Evolutionary conservation across 2,329 filamentous ascomycete genomes (phyloP).

Genomic region (Blastomyces gilchristii): DNA sequence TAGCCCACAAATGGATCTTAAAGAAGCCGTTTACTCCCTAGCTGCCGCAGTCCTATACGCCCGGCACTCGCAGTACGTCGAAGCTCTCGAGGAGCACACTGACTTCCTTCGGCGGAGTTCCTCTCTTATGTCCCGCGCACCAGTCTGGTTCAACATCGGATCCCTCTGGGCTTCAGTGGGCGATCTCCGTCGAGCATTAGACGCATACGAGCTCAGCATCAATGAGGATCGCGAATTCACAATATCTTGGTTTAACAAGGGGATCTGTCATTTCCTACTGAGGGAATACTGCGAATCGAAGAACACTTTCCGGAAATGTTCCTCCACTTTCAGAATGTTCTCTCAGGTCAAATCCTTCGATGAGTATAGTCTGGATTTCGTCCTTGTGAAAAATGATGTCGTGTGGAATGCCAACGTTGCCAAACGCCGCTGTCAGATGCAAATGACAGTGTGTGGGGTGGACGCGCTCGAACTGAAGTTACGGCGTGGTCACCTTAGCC

Average conservation of each 20-base stretch:
- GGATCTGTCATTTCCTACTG: conserved; percentile 2
- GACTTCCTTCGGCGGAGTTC: conserved; percentile 4
- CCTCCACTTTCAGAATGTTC: background rate
- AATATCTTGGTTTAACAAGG: conserved; percentile 8
- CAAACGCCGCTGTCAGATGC: background rate
- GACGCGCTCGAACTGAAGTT: background rate
- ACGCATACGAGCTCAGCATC: conserved; percentile 9
- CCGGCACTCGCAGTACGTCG: conserved; percentile 1
- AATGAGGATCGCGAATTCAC: conserved; percentile 6
- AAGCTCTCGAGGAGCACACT: conserved; percentile 9
- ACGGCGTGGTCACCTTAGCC: background rate
- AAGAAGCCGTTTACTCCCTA: conserved; percentile 7
- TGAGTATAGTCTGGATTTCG: conserved; percentile 9
- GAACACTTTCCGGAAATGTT: conserved; percentile 6
- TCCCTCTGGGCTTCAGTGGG: conserved; percentile 8
- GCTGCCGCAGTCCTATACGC: conserved; percentile 4
- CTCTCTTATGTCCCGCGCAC: background rate
- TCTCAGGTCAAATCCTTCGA: background rate
- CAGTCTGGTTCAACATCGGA: conserved; percentile 10
- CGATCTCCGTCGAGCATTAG: conserved; percentile 3
- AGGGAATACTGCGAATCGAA: conserved; percentile 1
- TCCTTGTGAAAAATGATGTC: conserved; percentile 11
- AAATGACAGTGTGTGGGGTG: background rate
- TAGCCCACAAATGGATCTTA: conserved; percentile 1
- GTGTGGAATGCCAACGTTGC: conserved; percentile 9